Base-by-base conservation (phyloP, 2,329 filamentous ascomycete species). In the Blumeria graminis region DNA sequence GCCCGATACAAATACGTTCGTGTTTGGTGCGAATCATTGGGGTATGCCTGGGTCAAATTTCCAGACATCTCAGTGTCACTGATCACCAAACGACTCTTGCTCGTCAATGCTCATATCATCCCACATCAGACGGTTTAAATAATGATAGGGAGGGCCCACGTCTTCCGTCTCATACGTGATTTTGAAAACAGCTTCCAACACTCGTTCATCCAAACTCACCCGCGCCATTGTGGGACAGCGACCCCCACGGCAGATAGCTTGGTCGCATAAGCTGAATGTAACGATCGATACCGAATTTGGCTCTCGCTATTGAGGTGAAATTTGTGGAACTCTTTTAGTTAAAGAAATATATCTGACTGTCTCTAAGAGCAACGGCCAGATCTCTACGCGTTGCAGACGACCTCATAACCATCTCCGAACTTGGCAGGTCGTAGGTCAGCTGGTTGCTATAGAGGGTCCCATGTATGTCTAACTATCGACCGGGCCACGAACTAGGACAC, bases 381-480 rank as follows among this genome's bases (percentile, higher is more conserved):
- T 46, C 22, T 16, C 41, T 46, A 18, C 41, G 13, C 41, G 41
- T 9, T 16, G 22, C 41, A 46, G 22, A 28, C 22, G 4, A 28
- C 22, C 4, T 28, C 22, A 2, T 28, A 28, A 28, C 22, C 4
- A 28, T 28, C 1, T 28, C 22, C 4, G 22, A 28, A 28, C 22
- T 28, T 28, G 22, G 22, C 22, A 28, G 22, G 11, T 32, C 34
- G 48, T 32, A 14, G 48, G 48, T 51, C 6, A 32, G 18, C 32
- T n/a, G 48, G 13, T 34, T 33, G 73, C 71, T 84, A 81, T 84
- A 80, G 81, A 79, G 78, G 78, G 76, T 78, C 78, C 78, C 76
- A 83, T 83, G 79, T 71, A 76, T 66, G 65, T 66, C 65, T 64
- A 62, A 62, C 71, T 86, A 85, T 74, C 78, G 80, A 76, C 74